Conservation (phyloP, 73 alveolate species). For the Diophrys appendiculata region DNA sequence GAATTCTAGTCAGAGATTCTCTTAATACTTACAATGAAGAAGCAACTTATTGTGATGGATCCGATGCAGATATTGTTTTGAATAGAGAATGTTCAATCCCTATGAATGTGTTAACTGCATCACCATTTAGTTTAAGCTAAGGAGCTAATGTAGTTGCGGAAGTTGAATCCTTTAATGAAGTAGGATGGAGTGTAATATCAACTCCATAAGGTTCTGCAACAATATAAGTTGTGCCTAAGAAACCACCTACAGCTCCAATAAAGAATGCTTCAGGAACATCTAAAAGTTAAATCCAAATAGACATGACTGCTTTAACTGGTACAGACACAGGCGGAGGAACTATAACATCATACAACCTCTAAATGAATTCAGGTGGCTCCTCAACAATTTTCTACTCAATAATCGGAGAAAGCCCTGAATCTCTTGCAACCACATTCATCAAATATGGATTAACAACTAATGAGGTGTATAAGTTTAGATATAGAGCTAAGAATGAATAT, state of each 20-base stretch:
- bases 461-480: constrained; percentile 27
- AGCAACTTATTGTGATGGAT: constrained; percentile 19
- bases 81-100: constrained; percentile 21
- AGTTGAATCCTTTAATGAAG: constrained; percentile 15
- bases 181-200: constrained; percentile 51
- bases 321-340: constrained; percentile 45
- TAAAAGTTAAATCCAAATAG: constrained; percentile 22
- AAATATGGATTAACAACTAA: constrained; percentile 39
- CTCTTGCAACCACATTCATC: constrained; percentile 17
- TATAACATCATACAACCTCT: constrained; percentile 32
- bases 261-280: constrained; percentile 32
- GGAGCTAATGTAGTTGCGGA: constrained; percentile 5
- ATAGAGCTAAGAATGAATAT: constrained; percentile 41
- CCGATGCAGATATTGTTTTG: not conserved
- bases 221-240: constrained; percentile 8
- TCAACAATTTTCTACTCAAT: constrained; percentile 19
- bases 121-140: constrained; percentile 16
- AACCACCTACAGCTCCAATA: constrained; percentile 18
- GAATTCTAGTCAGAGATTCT: not conserved
- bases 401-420: constrained; percentile 43
- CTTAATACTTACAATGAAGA: not conserved
- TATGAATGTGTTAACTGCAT: not conserved
- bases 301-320: constrained; percentile 24
- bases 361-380: constrained; percentile 12
- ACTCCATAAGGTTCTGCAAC: not conserved